Evolutionary conservation across 1,284 basidiomycete species (phyloP), one percentile per base, ranked within the genome.

Genomic region (Leccinum pachyderme): DNA sequence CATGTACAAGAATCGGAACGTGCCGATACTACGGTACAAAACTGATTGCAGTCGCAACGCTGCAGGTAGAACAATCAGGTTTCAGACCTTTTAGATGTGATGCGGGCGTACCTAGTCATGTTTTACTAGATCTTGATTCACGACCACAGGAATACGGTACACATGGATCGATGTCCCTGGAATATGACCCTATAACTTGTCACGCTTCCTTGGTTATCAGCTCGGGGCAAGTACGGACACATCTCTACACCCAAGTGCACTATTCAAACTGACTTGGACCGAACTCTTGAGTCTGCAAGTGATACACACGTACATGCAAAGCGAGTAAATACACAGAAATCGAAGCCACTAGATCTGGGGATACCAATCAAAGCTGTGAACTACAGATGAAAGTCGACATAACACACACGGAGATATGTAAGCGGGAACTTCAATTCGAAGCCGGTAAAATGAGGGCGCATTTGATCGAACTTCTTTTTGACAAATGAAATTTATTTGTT

Each of bases 201-300:
- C 37, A 18, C 37, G 18, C n/a, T 8, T 29, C 7, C 29, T 29
- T 29, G 29, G 29, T 29, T 29, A 7, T 29, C 35, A 37, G 35
- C 35, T 37, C 35, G 35, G 18, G 35, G n/a, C n/a, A 37, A 39
- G 37, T 39, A 39, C 37, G 37, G 37, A 39, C 37, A 39, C 37
- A 9, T 37, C 35, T 12, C 35, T 18, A 31, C 3, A 31, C 29
- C 29, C 29, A n/a, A 37, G n/a, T 37, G 35, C 35, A n/a, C 8
- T 18, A 39, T 39, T 18, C 18, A 9, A 18, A 9, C 37, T 6
- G 37, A 39, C n/a, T 39, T 39, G 37, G 18, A 9, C 18, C 37
- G 9, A 18, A 39, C 18, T 31, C 29, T 31, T 11, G 29, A 31
- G 11, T 37, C 35, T 37, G 35, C 35, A 37, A 37, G n/a, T 11